These are phyloP conservation scores for Clonostachys rhizophaga DNA, from an alignment of 2,329 filamentous ascomycete species.

Conservation along the genomic window DNA sequence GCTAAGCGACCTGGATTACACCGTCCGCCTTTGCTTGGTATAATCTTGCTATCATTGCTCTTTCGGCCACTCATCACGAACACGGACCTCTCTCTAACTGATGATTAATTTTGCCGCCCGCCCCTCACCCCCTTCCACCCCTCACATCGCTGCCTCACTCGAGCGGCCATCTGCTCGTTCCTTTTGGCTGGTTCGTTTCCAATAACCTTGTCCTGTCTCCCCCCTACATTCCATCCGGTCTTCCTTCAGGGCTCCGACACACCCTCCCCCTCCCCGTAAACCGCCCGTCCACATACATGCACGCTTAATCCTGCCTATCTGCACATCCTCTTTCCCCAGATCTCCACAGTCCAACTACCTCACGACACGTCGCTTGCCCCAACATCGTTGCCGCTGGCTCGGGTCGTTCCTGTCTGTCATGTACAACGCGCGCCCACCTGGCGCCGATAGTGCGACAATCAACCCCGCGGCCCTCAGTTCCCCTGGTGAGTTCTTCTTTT, in stretches of 20 bases:
- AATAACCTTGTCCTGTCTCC: no score
- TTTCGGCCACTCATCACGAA: no score
- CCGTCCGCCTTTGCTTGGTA: no score
- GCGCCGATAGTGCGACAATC: constrained; percentile 83
- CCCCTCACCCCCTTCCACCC: no score
- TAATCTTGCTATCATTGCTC: no score
- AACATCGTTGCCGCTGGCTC: constrained; percentile 12
- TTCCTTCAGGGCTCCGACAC: neutral
- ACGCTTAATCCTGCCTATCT: constrained; percentile 39
- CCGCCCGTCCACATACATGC: constrained; percentile 31
- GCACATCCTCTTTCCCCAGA: constrained; percentile 27
- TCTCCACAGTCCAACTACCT: constrained; percentile 49
- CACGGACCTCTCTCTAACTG: no score
- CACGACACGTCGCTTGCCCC: constrained; percentile 54
- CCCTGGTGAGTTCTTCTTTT: constrained; percentile 54
- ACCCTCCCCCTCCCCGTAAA: neutral
- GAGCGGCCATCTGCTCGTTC: no score
- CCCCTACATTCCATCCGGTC: no score
- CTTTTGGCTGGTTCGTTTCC: no score
- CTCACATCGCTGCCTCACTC: no score
- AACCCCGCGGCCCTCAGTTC: constrained; percentile 84
- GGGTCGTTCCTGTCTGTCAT: constrained; percentile 20
- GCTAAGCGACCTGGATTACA: no score
- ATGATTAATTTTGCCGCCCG: no score
- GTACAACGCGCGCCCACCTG: constrained; percentile 51